Evolutionary conservation across 176 grass and related monocot species (phyloP), one percentile per base, ranked within the genome.

Genomic region (Panicum miliaceum): DNA sequence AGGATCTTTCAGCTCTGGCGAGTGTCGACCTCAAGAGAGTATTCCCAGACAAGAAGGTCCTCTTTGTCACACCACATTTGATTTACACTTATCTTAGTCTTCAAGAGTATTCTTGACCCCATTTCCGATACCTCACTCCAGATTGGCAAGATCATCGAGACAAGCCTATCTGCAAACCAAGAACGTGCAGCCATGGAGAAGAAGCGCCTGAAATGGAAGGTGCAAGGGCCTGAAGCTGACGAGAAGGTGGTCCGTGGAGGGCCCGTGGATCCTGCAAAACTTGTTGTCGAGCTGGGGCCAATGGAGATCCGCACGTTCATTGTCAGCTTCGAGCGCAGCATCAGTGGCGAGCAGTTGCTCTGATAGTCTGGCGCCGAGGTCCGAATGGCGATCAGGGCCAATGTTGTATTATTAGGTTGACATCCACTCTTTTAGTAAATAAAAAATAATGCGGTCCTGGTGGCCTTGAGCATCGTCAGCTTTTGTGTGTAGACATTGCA

Each of bases 241-340:
- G 84, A 88, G 81, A 89, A 82, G 12, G 59, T 78, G 26, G 84
- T 70, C 12, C 86, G 82, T 67, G 96, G 96, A 75, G 90, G 91
- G 3, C 81, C 87, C 3, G 50, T 98, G 5, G 89, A 98, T 91
- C 83, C 85, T 58, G 82, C 84, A 0, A 78, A 93, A 62, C 83
- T 92, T 29, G 14, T 92, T 2, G 91, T 98, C 0, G 87, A 95
- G 76, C 73, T 98, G 54, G 91, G 85, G 1, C 96, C 93, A 8
- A 98, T 98, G 96, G 96, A 98, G 84, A 95, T 98, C 53, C 96
- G 96, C 80, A 98, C 93, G 41, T 98, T 98, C 64, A 15, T 95
- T 41, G 15, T 98, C 41, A 93, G 37, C 64, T 93, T 95, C 8
- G 19, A 69, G 25, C 58, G 85, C 48, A 27, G 6, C 13, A 57